Percentiles rank a stretch among this genome's conserved stretches.
Evolutionary conservation across 108 stramenopile genomes (phyloP).

Genomic region (Skeletonema grethae): DNA sequence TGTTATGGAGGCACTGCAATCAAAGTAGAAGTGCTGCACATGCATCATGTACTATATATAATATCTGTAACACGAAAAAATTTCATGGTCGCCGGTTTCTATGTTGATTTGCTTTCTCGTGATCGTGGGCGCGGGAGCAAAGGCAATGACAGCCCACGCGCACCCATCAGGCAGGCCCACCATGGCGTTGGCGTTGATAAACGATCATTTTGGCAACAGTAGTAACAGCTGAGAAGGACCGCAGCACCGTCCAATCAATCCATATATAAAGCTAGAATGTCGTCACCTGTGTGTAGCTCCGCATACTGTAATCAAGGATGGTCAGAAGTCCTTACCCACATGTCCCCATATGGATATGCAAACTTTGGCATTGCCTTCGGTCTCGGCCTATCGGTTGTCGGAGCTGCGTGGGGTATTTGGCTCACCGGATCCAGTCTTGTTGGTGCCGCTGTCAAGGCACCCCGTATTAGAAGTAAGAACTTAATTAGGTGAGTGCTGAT

Average conservation of each 20-base stretch:
- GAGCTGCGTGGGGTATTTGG: slow-evolving; percentile 98
- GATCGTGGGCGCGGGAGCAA: neutral
- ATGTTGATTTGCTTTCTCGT: neutral
- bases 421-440: slow-evolving; percentile 95
- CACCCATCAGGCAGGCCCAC: neutral
- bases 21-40: too few relatives aligned
- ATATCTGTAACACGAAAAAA: too few relatives aligned
- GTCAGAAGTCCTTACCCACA: slow-evolving; percentile 97
- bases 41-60: too few relatives aligned
- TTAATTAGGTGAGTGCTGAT: slow-evolving; percentile 82
- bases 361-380: slow-evolving; percentile 97
- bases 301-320: slow-evolving; percentile 90
- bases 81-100: too few relatives aligned
- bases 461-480: slow-evolving; percentile 97
- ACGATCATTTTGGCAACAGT: slow-evolving; percentile 4
- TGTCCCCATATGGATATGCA: slow-evolving; percentile 97
- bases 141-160: neutral
- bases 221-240: neutral
- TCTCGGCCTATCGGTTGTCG: slow-evolving; percentile 94
- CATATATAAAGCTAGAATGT: slow-evolving; percentile 22
- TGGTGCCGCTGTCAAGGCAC: slow-evolving; percentile 98
- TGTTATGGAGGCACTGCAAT: too few relatives aligned
- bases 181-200: neutral
- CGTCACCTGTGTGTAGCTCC: slow-evolving; percentile 58
- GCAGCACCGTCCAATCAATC: neutral